Evolutionary conservation across 1,284 basidiomycete species (phyloP).

Genomic region (Sphagnurus paluster): DNA sequence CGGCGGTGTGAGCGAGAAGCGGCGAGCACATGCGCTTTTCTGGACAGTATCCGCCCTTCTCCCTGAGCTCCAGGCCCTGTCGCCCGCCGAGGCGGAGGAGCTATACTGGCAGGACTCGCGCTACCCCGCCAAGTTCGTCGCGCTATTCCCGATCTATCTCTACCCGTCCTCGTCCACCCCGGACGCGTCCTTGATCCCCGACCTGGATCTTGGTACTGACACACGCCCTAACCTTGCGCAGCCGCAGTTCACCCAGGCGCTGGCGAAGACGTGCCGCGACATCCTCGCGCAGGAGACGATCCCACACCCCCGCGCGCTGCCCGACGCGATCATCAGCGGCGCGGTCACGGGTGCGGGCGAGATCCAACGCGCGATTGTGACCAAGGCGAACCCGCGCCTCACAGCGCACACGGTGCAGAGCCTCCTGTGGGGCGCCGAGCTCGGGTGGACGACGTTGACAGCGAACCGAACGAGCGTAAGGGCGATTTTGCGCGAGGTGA

Average conservation of each 20-base stretch:
- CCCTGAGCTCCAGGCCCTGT: constrained; percentile 16
- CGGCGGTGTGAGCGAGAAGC: constrained; percentile 62
- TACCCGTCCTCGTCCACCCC: constrained; percentile 31
- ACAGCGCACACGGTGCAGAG: constrained; percentile 73
- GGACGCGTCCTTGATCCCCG: constrained; percentile 8
- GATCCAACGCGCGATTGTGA: constrained; percentile 53
- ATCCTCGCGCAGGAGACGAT: constrained; percentile 50
- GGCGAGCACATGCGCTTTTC: constrained; percentile 60
- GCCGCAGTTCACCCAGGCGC: constrained; percentile 41
- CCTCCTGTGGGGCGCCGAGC: constrained; percentile 63
- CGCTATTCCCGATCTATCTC: constrained; percentile 56
- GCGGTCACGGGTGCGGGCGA: constrained; percentile 25
- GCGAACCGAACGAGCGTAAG: constrained; percentile 78
- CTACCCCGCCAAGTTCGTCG: constrained; percentile 48
- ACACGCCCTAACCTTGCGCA: too few relatives aligned
- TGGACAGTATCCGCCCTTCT: constrained; percentile 21
- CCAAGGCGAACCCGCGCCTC: constrained; percentile 55
- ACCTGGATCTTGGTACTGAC: constrained; percentile 5
- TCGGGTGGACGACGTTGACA: constrained; percentile 80
- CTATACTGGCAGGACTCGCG: constrained; percentile 68
- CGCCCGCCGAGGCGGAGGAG: constrained; percentile 34
- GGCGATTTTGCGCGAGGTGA: constrained; percentile 66
- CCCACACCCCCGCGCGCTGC: constrained; percentile 31
- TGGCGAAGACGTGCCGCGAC: constrained; percentile 48
- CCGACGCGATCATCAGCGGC: constrained; percentile 19